Base-by-base conservation (phyloP, 176 grass and related monocot genomes). In the Bromus sterilis region DNA sequence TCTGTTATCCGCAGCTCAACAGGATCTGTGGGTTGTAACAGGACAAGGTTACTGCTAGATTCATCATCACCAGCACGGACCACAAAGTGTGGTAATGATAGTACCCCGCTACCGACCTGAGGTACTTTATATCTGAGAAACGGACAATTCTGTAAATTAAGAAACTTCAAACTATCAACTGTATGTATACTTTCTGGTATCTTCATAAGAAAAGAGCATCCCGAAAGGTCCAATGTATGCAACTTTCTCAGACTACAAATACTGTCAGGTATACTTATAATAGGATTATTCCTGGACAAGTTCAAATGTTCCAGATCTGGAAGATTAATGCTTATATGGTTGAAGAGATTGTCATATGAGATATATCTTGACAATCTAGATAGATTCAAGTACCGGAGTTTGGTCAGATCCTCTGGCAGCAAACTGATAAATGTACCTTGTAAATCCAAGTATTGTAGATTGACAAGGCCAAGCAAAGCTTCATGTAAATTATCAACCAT, bases 241-340 rank as follows among this genome's bases (percentile, higher is more conserved):
- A 83, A 31, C 57, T 53, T 83, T 3, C 16, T 5, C 0, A 83
- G 30, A 13, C 24, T 21, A 12, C 5, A 0, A 13, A 83, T 4
- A 39, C 58, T 6, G 2, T 37, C 57, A 9, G 81, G 70, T 28
- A 83, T 6, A 37, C 1, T 39, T 0, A 0, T 0, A 21, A 83
- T 3, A n/a, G 1, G 1, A 0, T 0, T 0, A 16, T 24, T 81
- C 3, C 3, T 0, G 13, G 70, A 75, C 5, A 83, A 51, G 23
- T 83, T 42, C 1, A 83, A 16, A 75, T 83, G 42, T 31, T 83
- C 40, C 1, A 83, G 80, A 63, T 74, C 49, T 11, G n/a, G 18
- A 33, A 74, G 55, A 20, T 44, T n/a, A n/a, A n/a, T 11, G 40
- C 11, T 11, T 42, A 42, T 12, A 42, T 42, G 40, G 40, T 42